Percentiles rank a stretch among this genome's conserved stretches.
Conservation (phyloP, 148 eudicot species). For the Camellia lanceoleosa region DNA sequence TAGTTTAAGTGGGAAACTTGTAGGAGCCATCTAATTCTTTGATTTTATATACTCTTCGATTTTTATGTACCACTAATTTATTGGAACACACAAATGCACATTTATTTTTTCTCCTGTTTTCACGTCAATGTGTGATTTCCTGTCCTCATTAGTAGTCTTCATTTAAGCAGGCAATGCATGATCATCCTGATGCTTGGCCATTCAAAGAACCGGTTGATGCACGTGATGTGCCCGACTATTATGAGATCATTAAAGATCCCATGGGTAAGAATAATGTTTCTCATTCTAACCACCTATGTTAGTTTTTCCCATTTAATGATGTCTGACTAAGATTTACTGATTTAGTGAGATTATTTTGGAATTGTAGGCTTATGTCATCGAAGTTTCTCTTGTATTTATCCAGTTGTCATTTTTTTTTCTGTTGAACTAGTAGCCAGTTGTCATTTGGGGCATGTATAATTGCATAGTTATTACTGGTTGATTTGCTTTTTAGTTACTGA, state of each 20-base stretch:
- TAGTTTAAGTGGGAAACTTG: neutral
- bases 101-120: constrained; percentile 2
- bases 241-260: constrained; percentile 91
- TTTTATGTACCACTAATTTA: too few relatives aligned
- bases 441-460: neutral
- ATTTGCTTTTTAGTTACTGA: neutral
- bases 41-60: neutral
- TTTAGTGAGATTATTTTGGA: neutral
- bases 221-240: constrained; percentile 94
- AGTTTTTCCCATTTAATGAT: neutral
- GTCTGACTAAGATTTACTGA: neutral
- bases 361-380: neutral
- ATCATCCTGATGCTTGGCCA: constrained; percentile 97
- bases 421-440: neutral
- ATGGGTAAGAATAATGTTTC: constrained; percentile 51
- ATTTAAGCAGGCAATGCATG: constrained; percentile 69
- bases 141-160: constrained; percentile 8
- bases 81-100: neutral
- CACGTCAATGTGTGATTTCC: neutral
- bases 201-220: constrained; percentile 93
- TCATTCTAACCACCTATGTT: neutral
- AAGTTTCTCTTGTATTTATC: neutral
- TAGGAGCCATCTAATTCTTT: neutral
- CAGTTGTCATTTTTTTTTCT: neutral
- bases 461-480: neutral